Conservation (phyloP, 2,329 filamentous ascomycete genomes). For the Lomentospora prolificans region DNA sequence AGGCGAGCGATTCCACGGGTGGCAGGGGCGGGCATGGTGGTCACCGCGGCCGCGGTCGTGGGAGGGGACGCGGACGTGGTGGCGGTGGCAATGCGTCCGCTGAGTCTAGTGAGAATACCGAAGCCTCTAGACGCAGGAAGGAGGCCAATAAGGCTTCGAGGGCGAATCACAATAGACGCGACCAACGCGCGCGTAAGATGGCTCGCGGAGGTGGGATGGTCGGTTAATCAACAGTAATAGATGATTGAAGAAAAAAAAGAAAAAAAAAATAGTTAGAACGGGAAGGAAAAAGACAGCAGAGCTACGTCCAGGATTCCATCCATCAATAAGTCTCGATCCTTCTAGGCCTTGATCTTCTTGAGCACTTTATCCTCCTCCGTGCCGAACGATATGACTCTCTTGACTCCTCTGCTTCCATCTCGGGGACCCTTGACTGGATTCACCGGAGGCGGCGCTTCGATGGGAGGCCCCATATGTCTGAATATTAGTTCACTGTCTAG, state of each 20-base stretch:
- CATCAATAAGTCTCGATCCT: not conserved
- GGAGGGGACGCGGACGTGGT: conserved; percentile 33
- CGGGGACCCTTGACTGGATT: not conserved
- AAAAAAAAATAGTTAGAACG: not conserved
- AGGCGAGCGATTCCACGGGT: conserved; percentile 27
- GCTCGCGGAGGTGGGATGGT: conserved; percentile 34
- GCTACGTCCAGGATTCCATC: not conserved
- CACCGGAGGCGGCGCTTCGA: not conserved
- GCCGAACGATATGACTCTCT: not conserved
- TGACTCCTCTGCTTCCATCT: not conserved
- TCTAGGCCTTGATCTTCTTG: not conserved
- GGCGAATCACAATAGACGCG: conserved; percentile 79
- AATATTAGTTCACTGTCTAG: not conserved
- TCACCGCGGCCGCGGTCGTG: conserved; percentile 36
- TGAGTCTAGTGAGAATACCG: conserved; percentile 59
- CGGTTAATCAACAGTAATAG: conserved; percentile 15
- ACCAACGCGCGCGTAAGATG: conserved; percentile 59
- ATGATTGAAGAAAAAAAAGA: not conserved
- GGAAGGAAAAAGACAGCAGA: not conserved
- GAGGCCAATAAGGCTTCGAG: conserved; percentile 73
- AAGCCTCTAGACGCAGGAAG: conserved; percentile 62
- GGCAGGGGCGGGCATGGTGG: conserved; percentile 27
- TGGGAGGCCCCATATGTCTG: not conserved
- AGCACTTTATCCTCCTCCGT: not conserved
- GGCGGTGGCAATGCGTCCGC: conserved; percentile 48